Evolutionary conservation across 257 asterid genomes (phyloP), one percentile per base, ranked within the genome.

Genomic region (Anisodus tanguticus): DNA sequence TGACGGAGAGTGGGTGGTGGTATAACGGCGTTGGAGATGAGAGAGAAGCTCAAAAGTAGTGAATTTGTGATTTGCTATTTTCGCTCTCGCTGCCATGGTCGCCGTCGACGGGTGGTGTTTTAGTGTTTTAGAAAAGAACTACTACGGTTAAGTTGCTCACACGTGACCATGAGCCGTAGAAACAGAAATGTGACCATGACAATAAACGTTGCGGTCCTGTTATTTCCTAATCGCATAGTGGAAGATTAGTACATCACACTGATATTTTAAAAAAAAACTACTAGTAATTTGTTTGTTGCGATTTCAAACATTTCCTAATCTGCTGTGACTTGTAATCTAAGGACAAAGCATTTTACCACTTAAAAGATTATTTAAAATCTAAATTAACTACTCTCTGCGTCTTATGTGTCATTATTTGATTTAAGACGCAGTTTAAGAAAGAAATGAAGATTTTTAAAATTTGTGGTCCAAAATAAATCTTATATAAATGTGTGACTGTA

Each of bases 1-100:
- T 43, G 86, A 66, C 49, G 79, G 68, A n/a, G 87, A 79, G 57
- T 67, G 83, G 74, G 47, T 12, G 55, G 58, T 12, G 55, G 79
- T 43, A 63, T 58, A 13, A 80, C 62, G 88, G 68, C 39, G 77
- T 54, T 45, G 81, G 77, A 19, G 59, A n/a, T 41, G 85, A 35
- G 62, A 71, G 64, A 43, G 55, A 22, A 77, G 81, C 5, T 60
- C 81, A 53, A 76, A 82, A 8, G 86, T 66, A 8, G 86, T 66
- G 85, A 67, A 79, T 31, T 45, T 47, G 79, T 63, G 64, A n/a
- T 74, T 49, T 12, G 0, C 45, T 7, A 51, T 8, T 22, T 22
- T 76, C 0, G 15, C 45, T 8, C 19, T 74, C 19, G 41, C 12
- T 9, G 22, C 62, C 81, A 51, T 74, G 6, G 41, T 4, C 39